phyloP scores from a whole-genome alignment of 257 asterid genomes.

The Solanum corneliomulleri region DNA sequence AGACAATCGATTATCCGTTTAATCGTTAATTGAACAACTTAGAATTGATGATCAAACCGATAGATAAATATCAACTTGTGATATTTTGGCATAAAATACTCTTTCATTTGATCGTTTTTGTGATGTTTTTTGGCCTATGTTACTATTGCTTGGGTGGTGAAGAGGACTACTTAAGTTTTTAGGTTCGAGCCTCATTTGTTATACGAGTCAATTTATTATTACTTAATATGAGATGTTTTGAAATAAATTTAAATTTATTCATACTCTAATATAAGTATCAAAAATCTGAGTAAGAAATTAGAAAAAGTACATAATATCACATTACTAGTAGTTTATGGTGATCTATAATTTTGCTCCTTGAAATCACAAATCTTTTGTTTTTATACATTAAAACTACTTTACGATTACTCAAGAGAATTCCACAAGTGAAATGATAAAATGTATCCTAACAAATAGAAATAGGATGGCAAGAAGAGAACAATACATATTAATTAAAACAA shows the following conservation, averaged over 20 bases:
- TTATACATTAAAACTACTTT: not conserved
- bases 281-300: rapidly evolving
- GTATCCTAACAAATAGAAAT: not conserved
- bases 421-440: not conserved
- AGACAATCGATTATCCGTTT: too few relatives aligned
- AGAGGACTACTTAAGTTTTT: not conserved
- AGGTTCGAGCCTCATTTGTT: not conserved
- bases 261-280: not conserved
- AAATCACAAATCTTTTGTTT: too few relatives aligned
- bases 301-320: not conserved
- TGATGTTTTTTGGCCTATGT: not conserved
- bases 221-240: not conserved
- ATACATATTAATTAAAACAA: not conserved
- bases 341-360: not conserved
- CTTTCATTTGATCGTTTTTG: not conserved
- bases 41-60: too few relatives aligned
- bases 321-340: not conserved
- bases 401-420: not conserved
- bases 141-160: not conserved
- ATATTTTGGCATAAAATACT: not conserved
- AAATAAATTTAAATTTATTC: too few relatives aligned
- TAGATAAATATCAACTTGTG: not conserved
- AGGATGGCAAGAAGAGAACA: not conserved
- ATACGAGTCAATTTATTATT: not conserved
- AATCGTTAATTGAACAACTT: too few relatives aligned